Evolutionary conservation across 176 grass and related monocot genomes (phyloP).

Genomic region (Oryza australiensis): DNA sequence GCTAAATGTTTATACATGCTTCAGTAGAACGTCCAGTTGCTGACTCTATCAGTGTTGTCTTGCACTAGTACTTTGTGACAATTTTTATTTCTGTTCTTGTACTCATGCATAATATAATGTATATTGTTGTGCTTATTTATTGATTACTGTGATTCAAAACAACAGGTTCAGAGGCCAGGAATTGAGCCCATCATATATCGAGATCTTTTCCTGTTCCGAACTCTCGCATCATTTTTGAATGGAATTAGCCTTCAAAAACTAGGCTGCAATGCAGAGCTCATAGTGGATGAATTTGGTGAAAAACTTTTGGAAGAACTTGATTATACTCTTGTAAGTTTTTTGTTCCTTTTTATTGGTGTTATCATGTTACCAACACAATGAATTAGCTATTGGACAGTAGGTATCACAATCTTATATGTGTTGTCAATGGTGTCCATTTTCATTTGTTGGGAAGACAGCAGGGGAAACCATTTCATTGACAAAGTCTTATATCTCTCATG

Average conservation of each 20-base stretch:
- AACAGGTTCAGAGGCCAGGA: slow-evolving; percentile 86
- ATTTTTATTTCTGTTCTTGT: neutral
- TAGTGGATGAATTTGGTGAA: slow-evolving; percentile 98
- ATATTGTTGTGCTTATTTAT: neutral
- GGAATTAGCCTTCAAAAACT: slow-evolving; percentile 97
- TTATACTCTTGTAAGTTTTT: slow-evolving; percentile 91
- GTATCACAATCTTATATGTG: neutral
- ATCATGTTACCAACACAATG: neutral
- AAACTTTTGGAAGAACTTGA: slow-evolving; percentile 99
- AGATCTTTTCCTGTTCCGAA: slow-evolving; percentile 95
- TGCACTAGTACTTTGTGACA: neutral
- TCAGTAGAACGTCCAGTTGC: neutral
- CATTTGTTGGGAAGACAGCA: neutral
- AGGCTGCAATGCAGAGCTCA: slow-evolving; percentile 99
- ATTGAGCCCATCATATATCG: slow-evolving; percentile 99
- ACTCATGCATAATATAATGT: neutral
- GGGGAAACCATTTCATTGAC: slow-evolving; percentile 10
- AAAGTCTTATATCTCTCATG: neutral
- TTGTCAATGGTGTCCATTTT: neutral
- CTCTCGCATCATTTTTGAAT: slow-evolving; percentile 91
- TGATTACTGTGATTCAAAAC: too few relatives aligned
- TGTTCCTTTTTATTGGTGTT: neutral
- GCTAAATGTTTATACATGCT: neutral
- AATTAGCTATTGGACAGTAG: neutral
- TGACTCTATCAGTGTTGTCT: neutral